Conservation (phyloP, 2,329 filamentous ascomycete genomes). For the Eutypella sp. region DNA sequence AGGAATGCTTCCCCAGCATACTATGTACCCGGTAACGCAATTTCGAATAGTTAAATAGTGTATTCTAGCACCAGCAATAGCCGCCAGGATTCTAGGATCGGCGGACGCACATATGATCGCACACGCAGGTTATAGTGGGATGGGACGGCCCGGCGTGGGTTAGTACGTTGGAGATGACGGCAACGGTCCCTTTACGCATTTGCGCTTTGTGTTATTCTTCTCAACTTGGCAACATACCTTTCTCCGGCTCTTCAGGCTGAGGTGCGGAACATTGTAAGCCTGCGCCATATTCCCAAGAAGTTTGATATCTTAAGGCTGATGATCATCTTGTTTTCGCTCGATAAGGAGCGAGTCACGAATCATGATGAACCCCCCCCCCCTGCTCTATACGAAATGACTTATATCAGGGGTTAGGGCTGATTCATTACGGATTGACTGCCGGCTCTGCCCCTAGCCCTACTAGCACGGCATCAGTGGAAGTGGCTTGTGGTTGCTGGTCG, state of each 20-base stretch:
- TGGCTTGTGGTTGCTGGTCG: neutral
- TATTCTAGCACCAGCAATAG: neutral
- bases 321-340: neutral
- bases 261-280: too few species aligned
- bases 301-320: neutral
- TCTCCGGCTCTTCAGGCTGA: too few species aligned
- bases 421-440: neutral
- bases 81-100: neutral
- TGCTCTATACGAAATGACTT: neutral
- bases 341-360: too few species aligned
- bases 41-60: constrained; percentile 6
- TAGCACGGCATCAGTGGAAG: neutral
- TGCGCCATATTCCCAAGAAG: neutral
- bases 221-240: too few species aligned
- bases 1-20: too few species aligned
- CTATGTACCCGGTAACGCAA: constrained; percentile 9
- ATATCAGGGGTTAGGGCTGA: neutral
- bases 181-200: neutral
- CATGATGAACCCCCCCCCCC: too few species aligned
- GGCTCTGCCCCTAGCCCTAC: neutral
- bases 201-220: neutral
- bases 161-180: neutral
- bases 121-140: neutral
- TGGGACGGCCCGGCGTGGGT: neutral
- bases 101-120: too few species aligned